Base-by-base conservation (phyloP, 495 filamentous ascomycete genomes). In the Penicillium angulare region DNA sequence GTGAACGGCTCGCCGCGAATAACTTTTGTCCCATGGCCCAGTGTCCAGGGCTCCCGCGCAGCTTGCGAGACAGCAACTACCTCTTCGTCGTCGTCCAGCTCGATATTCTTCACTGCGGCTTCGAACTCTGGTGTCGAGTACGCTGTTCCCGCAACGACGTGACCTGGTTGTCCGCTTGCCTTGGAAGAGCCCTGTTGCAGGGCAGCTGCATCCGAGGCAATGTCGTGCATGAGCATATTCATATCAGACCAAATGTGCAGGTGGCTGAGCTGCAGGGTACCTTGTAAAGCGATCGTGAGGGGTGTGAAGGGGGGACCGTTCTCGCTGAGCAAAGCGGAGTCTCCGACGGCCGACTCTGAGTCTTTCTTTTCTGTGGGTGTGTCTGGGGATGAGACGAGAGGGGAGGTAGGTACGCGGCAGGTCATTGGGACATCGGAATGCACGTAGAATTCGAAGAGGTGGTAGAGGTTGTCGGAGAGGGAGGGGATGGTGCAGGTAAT, bases 371-470 rank as follows among this genome's bases (percentile, higher is more conserved):
- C 15, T 34, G 7, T n/a, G 22, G 12, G 20, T 48, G 29, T 21
- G 48, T 38, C 10, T 21, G 31, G 42, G 40, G 61, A 50, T 12
- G 55, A 45, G n/a, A 51, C 49, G 20, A 66, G 59, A 0, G 92
- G 92, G 5, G 82, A 83, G 8, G 89, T 84, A 33, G 92, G 92
- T 2, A 97, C 81, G 50, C 93, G 92, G 71, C 93, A 98, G 40
- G 90, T 86, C 38, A 98, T 79, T 23, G 93, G 93, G 9, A 88
- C 90, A 67, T 98, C 93, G 74, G 86, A 90, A 77, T 97, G 93
- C 60, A 97, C 86, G 81, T 97, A 97, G 80, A 96, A 97, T 73
- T 98, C 93, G 67, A 97, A 83, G 35, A 97, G 86, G 72, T 98
- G 93, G 80, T 93, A 98, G 77, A 96, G 85, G 16, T 86, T 81